phyloP scores from a whole-genome alignment of 148 eudicot species.

The Camellia japonica region DNA sequence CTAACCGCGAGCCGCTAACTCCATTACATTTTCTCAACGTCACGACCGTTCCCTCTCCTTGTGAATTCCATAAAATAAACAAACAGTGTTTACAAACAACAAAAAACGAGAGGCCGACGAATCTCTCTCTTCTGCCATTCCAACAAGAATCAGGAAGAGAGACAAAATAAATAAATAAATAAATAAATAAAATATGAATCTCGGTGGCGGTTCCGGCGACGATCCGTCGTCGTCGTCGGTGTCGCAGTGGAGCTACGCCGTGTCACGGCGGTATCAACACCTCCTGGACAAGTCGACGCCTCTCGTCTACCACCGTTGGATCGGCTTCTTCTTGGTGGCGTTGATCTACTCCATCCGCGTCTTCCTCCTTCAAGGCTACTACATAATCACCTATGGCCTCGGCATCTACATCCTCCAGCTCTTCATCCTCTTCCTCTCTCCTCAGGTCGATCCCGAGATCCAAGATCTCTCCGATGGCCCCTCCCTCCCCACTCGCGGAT shows the following conservation, averaged over 20 bases:
- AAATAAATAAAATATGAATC: conserved; percentile 19
- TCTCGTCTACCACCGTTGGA: conserved; percentile 49
- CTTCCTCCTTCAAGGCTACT: conserved; percentile 44
- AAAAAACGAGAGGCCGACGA: background rate
- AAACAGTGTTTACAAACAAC: background rate
- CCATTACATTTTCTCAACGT: too few species aligned
- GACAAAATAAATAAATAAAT: background rate
- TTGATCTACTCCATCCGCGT: conserved; percentile 46
- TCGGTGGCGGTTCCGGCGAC: conserved; percentile 26
- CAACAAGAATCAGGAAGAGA: background rate
- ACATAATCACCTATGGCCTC: conserved; percentile 47
- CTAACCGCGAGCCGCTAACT: background rate
- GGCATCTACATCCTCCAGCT: conserved; percentile 55
- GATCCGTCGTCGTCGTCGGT: conserved; percentile 19
- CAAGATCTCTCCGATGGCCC: conserved; percentile 38
- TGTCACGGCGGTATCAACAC: conserved; percentile 45
- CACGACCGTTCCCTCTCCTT: background rate
- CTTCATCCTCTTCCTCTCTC: conserved; percentile 45
- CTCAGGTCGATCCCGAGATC: conserved; percentile 55
- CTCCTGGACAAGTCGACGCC: conserved; percentile 54
- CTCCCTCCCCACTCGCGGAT: conserved; percentile 45
- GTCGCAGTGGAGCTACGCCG: conserved; percentile 18
- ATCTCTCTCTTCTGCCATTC: background rate
- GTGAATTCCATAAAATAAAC: background rate
- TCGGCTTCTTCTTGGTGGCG: conserved; percentile 29